These are phyloP conservation scores for Candida anglica DNA, from an alignment of 805 yeast genomes.

Conservation along the genomic window DNA sequence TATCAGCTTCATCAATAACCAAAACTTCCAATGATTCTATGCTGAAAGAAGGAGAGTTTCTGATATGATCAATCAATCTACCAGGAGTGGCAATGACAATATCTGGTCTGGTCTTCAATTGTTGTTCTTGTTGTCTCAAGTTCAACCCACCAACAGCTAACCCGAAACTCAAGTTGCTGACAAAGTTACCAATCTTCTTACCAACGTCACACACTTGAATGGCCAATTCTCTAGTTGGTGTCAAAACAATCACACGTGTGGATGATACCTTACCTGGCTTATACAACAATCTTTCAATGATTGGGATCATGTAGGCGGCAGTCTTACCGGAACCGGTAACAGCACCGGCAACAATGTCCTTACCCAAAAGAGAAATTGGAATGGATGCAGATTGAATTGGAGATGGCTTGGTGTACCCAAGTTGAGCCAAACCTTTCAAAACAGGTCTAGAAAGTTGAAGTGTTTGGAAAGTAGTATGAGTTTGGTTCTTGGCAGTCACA, in stretches of 20 bases:
- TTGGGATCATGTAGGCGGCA: slow-evolving; percentile 96
- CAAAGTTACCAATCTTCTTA: slow-evolving; percentile 72
- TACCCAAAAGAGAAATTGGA: slow-evolving; percentile 90
- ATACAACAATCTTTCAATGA: slow-evolving; percentile 84
- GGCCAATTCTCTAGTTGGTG: slow-evolving; percentile 98
- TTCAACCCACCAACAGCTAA: slow-evolving; percentile 98
- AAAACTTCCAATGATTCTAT: slow-evolving; percentile 90
- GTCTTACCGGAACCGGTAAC: slow-evolving; percentile 99
- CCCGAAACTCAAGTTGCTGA: slow-evolving; percentile 77
- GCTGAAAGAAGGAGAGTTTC: slow-evolving; percentile 90
- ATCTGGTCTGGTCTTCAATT: slow-evolving; percentile 88
- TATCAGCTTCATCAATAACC: slow-evolving; percentile 96
- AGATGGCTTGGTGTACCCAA: slow-evolving; percentile 86
- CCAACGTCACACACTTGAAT: slow-evolving; percentile 96
- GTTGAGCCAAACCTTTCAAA: slow-evolving; percentile 70
- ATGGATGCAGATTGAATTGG: slow-evolving; percentile 93
- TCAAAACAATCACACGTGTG: slow-evolving; percentile 83
- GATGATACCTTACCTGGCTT: slow-evolving; percentile 84
- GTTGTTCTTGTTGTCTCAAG: slow-evolving; percentile 92
- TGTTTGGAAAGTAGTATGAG: slow-evolving; percentile 67
- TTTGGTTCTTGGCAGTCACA: slow-evolving; percentile 39
- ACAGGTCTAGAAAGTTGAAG: slow-evolving; percentile 87
- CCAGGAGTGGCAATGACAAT: slow-evolving; percentile 98
- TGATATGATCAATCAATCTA: slow-evolving; percentile 92
- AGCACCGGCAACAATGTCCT: slow-evolving; percentile 98